Evolutionary conservation across 805 yeast species (phyloP).

Genomic region (Zygotorulaspora danielsina): DNA sequence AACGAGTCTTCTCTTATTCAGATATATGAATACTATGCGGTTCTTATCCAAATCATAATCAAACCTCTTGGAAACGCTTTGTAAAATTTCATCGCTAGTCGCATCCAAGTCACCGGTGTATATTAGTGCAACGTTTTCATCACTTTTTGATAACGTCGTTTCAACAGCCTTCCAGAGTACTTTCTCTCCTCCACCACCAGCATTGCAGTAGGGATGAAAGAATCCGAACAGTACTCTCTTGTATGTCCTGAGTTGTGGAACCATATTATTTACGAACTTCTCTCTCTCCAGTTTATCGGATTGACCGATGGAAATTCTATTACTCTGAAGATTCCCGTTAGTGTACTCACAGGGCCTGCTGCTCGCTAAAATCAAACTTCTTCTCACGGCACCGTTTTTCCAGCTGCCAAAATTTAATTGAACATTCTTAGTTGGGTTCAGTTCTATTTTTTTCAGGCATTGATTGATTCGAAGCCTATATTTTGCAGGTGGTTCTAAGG

Average conservation of each 20-base stretch:
- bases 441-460: conserved; percentile 15
- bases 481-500: conserved; percentile 17
- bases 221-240: conserved; percentile 59
- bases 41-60: conserved; percentile 46
- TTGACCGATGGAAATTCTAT: conserved; percentile 13
- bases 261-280: conserved; percentile 12
- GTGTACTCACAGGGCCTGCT: conserved; percentile 31
- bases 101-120: conserved; percentile 66
- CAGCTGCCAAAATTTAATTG: conserved; percentile 20
- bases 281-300: conserved; percentile 14
- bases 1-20: conserved; percentile 54
- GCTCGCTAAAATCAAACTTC: conserved; percentile 37
- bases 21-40: conserved; percentile 59
- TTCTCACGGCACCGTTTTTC: conserved; percentile 35
- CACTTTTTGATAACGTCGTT: conserved; percentile 52
- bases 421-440: conserved; percentile 15
- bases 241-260: conserved; percentile 10
- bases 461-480: conserved; percentile 19
- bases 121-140: conserved; percentile 54
- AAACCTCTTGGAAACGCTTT: conserved; percentile 53
- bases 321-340: conserved; percentile 11
- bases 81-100: conserved; percentile 46
- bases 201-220: conserved; percentile 92
- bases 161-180: conserved; percentile 93
- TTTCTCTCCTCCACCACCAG: conserved; percentile 98